Percentiles rank a stretch among this genome's conserved stretches.
phyloP scores from a whole-genome alignment of 192 early-diverging fungal genomes.

The Mortierella hygrophila region DNA sequence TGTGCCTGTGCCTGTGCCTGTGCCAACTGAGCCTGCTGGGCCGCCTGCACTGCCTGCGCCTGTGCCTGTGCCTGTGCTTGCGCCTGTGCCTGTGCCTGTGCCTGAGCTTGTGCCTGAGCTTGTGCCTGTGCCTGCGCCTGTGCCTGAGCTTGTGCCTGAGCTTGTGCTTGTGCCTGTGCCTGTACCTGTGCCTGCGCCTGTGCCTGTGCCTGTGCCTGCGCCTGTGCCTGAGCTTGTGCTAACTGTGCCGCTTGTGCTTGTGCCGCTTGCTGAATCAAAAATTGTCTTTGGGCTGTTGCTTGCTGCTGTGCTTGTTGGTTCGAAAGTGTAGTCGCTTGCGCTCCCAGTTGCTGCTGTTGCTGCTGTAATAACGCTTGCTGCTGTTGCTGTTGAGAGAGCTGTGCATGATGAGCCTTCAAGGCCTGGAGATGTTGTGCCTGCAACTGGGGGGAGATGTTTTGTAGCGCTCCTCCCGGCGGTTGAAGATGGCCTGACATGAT shows the following conservation, averaged over 20 bases:
- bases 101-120: not conserved
- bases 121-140: constrained; percentile 7
- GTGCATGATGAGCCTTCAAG: not conserved
- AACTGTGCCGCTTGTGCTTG: constrained; percentile 16
- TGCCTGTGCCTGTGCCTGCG: not conserved
- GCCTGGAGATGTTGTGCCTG: constrained; percentile 7
- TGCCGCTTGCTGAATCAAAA: constrained; percentile 1
- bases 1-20: constrained; percentile 8
- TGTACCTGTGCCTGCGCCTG: not conserved
- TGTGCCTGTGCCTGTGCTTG: constrained; percentile 3
- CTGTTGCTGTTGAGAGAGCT: not conserved
- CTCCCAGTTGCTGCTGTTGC: constrained; percentile 14
- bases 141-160: constrained; percentile 10
- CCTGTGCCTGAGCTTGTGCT: not conserved
- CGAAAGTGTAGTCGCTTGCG: not conserved
- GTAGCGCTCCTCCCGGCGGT: not conserved
- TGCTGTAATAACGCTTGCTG: constrained; percentile 7
- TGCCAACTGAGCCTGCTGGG: not conserved
- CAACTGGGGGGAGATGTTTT: constrained; percentile 3
- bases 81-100: constrained; percentile 14
- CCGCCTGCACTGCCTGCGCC: not conserved
- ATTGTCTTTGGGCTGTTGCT: constrained; percentile 4
- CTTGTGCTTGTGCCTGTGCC: constrained; percentile 18
- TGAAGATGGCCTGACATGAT: not conserved
- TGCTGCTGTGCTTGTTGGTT: constrained; percentile 18